Base-by-base conservation (phyloP, 164 flowering plant genomes). In the Stephania cephalantha region DNA sequence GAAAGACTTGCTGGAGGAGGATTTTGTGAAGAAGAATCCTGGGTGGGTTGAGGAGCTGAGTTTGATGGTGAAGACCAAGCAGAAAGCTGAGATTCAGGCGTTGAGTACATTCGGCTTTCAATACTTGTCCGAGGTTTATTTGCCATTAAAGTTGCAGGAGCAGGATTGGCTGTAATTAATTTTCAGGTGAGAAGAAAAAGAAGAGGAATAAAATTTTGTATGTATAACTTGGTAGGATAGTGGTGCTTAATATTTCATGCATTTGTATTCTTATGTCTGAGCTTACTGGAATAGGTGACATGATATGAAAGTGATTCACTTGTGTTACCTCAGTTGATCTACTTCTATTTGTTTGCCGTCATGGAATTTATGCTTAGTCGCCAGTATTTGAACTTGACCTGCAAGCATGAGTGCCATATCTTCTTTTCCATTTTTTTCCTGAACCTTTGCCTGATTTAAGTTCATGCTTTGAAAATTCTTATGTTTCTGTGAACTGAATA, bases 31-130 rank as follows among this genome's bases (percentile, higher is more conserved):
- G 94, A 95, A 93, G 87, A 95, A 95, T 80, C 91, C 93, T 0
- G 95, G 92, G 30, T 95, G 99, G 99, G 97, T 95, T 30, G 91
- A 90, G 84, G 97, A 93, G 84, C 77, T 91, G 84, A 86, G 68
- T 74, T 73, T 91, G 80, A 95, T 95, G 99, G 97, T 95, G 86
- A 92, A 91, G 84, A 86, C 97, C 0, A 95, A 86, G 86, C 97
- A 92, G 86, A 95, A 95, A 88, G 99, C 98, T 63, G 98, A 95
- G 73, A 93, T 95, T 82, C 99, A 93, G 87, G 99, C 99, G 7
- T 74, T 93, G 88, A 95, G 99, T 79, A 73, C 98, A 0, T 95
- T 92, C 44, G 99, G 98, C 64, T 93, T 95, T 77, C 99, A 95
- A 86, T 95, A 95, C 73, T 79, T 95, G 78, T 86, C 99, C 1